Conservation (phyloP, 768 basidiomycete species). For the Candolleomyces eurysporus region DNA sequence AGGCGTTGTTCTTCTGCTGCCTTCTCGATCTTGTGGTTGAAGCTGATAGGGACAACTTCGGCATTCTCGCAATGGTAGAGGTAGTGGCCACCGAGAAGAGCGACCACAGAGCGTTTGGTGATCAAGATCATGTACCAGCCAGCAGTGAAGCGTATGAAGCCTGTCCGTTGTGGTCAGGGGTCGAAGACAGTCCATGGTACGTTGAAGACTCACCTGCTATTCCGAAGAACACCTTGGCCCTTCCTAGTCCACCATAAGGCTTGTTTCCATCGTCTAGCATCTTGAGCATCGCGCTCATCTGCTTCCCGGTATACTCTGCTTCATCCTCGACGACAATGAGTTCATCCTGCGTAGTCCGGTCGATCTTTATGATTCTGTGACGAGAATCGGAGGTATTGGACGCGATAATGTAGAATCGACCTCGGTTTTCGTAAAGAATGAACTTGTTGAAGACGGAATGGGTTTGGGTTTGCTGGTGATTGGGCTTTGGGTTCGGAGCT, state of each 20-base stretch:
- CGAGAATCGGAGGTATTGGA: constrained; percentile 86
- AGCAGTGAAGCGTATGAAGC: constrained; percentile 91
- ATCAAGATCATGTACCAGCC: constrained; percentile 96
- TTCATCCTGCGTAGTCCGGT: constrained; percentile 77
- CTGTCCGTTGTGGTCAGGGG: constrained; percentile 32
- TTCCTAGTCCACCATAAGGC: constrained; percentile 82
- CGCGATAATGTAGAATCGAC: constrained; percentile 89
- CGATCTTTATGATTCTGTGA: constrained; percentile 91
- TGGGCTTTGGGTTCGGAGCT: background rate
- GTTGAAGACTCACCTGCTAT: constrained; percentile 59
- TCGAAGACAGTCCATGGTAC: background rate
- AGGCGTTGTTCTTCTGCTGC: constrained; percentile 86
- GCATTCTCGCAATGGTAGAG: constrained; percentile 95
- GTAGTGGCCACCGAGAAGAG: constrained; percentile 92
- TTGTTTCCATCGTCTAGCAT: constrained; percentile 97
- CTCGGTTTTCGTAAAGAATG: constrained; percentile 89
- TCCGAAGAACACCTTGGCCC: constrained; percentile 75
- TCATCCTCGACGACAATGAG: constrained; percentile 84
- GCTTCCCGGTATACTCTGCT: constrained; percentile 81
- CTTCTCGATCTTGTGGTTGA: constrained; percentile 82
- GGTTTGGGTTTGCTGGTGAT: background rate
- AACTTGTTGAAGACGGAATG: constrained; percentile 69
- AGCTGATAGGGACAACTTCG: constrained; percentile 74
- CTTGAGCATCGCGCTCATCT: constrained; percentile 88
- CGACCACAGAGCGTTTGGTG: constrained; percentile 87